phyloP scores from a whole-genome alignment of 768 basidiomycete species.

The Dioszegia crocea region DNA sequence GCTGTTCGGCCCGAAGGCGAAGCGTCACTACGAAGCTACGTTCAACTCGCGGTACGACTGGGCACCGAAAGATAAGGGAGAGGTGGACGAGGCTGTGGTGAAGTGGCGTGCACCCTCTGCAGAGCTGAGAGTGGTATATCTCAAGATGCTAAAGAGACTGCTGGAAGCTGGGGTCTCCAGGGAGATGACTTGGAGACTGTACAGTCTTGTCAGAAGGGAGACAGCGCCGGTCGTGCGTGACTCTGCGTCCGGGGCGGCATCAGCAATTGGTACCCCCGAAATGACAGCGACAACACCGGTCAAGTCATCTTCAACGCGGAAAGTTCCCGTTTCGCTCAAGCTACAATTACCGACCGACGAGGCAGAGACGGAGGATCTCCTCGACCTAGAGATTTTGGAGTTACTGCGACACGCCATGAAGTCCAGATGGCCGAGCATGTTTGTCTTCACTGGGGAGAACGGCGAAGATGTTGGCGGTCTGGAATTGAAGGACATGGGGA shows the following conservation, averaged over 20 bases:
- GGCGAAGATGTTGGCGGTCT: slow-evolving; percentile 29
- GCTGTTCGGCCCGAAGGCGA: slow-evolving; percentile 18
- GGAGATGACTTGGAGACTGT: slow-evolving; percentile 34
- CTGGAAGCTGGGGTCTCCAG: slow-evolving; percentile 41
- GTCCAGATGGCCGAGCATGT: slow-evolving; percentile 38
- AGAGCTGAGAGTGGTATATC: slow-evolving; percentile 24
- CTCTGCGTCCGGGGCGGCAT: background rate
- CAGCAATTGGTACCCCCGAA: background rate
- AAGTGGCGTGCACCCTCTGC: slow-evolving; percentile 18
- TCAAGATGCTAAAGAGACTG: slow-evolving; percentile 29
- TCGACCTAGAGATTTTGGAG: slow-evolving; percentile 43
- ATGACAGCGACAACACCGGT: background rate
- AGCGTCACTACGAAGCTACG: slow-evolving; percentile 32
- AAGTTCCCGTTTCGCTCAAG: background rate
- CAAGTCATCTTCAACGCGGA: background rate
- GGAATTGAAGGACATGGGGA: slow-evolving; percentile 30
- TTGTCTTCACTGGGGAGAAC: slow-evolving; percentile 27
- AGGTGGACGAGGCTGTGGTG: slow-evolving; percentile 3
- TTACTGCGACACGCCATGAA: slow-evolving; percentile 42
- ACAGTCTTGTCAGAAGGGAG: slow-evolving; percentile 19
- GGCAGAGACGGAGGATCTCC: slow-evolving; percentile 9
- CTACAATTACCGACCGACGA: background rate
- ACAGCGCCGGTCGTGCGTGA: background rate
- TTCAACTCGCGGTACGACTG: slow-evolving; percentile 32
- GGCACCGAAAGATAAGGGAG: slow-evolving; percentile 13